These are phyloP conservation scores for Trametes elegans DNA, from an alignment of 768 basidiomycete genomes.

Conservation along the genomic window DNA sequence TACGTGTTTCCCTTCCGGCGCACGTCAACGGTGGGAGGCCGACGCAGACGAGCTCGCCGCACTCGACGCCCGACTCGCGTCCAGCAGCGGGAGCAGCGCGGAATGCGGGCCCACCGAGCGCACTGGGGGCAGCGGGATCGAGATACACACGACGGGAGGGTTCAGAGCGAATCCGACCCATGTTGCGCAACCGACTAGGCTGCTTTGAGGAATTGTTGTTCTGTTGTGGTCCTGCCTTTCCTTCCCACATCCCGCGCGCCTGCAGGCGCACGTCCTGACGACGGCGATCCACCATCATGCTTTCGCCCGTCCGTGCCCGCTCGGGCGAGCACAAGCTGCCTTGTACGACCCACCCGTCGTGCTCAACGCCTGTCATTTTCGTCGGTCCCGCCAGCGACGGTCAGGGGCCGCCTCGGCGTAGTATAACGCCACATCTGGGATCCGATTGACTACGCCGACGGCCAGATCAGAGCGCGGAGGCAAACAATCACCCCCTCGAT, in stretches of 20 bases:
- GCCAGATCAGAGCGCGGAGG: conserved; percentile 9
- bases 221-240: background rate
- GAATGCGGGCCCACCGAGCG: no score
- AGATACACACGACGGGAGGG: conserved; percentile 5
- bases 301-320: background rate
- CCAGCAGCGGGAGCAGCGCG: background rate
- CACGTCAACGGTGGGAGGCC: background rate
- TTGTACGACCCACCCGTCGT: conserved; percentile 10
- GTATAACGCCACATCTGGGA: conserved; percentile 21
- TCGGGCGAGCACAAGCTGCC: conserved; percentile 10
- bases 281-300: conserved; percentile 13
- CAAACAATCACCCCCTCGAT: conserved; percentile 10
- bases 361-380: background rate
- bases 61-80: background rate
- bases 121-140: background rate
- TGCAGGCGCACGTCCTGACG: background rate
- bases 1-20: conserved; percentile 7
- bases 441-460: conserved; percentile 12
- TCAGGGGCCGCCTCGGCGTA: conserved; percentile 8
- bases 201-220: conserved; percentile 16
- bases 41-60: background rate
- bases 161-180: background rate
- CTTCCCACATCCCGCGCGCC: conserved; percentile 1
- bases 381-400: background rate
- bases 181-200: conserved; percentile 6